Conservation (phyloP, 179 eudicot genomes). For the Drosera spatulata region DNA sequence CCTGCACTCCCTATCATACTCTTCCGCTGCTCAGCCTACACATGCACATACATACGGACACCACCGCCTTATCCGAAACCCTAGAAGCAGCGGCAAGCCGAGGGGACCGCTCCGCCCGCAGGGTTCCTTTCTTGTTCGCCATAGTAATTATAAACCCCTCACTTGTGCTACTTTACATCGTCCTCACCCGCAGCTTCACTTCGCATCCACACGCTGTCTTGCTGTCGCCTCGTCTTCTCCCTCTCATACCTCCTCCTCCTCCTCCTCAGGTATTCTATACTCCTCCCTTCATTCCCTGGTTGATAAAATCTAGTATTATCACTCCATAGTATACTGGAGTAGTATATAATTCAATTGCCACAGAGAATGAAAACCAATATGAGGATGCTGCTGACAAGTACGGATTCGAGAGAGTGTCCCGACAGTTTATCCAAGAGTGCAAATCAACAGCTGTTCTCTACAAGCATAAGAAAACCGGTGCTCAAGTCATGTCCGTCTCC, state of each 20-base stretch:
- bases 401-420: constrained; percentile 84
- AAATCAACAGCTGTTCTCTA: constrained; percentile 78
- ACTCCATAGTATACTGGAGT: neutral
- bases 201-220: constrained; percentile 15
- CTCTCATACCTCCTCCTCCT: constrained; percentile 39
- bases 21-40: no score
- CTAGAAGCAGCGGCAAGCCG: constrained; percentile 6
- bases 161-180: neutral
- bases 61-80: constrained; percentile 21
- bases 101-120: constrained; percentile 1
- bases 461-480: constrained; percentile 81
- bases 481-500: constrained; percentile 77
- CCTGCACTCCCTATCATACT: constrained; percentile 5
- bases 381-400: constrained; percentile 54
- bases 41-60: constrained; percentile 5
- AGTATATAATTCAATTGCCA: neutral
- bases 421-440: constrained; percentile 79
- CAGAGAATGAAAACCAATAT: constrained; percentile 30
- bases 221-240: constrained; percentile 44
- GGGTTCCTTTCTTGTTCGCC: constrained; percentile 24
- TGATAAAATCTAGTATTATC: neutral
- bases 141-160: constrained; percentile 20
- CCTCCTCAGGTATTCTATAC: neutral
- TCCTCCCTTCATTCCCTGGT: neutral
- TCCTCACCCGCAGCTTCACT: constrained; percentile 13